These are phyloP conservation scores for Pseudocercospora fijiensis DNA, from an alignment of 2,329 filamentous ascomycete genomes.

Conservation along the genomic window DNA sequence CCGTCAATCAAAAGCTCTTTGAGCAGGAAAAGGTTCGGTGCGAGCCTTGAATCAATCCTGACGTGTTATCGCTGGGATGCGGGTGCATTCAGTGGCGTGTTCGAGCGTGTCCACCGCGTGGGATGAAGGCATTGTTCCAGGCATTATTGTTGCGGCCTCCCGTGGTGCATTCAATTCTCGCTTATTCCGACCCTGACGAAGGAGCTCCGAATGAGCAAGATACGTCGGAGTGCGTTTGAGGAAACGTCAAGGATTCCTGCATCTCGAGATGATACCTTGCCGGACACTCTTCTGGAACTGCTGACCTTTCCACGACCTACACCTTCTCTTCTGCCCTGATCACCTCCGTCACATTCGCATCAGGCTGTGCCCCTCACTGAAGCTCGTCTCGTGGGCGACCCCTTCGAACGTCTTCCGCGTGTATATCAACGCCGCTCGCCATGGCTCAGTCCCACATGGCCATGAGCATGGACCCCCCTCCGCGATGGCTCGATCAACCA, in stretches of 20 bases:
- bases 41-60: background rate
- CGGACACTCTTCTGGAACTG: background rate
- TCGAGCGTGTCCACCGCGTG: conserved; percentile 5
- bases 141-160: background rate
- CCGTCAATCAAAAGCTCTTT: background rate
- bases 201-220: conserved; percentile 2
- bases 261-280: background rate
- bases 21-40: background rate
- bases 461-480: conserved; percentile 14
- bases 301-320: background rate
- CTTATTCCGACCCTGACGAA: background rate
- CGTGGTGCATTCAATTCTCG: conserved; percentile 2
- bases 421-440: background rate
- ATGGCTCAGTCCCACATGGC: conserved; percentile 14
- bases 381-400: background rate
- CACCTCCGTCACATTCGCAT: background rate
- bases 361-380: background rate
- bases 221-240: conserved; percentile 10
- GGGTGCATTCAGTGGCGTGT: conserved; percentile 1
- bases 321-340: background rate
- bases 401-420: background rate
- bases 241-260: background rate
- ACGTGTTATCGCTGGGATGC: background rate
- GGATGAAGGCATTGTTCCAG: conserved; percentile 1
- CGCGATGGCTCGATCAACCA: conserved; percentile 45